These are phyloP conservation scores for Athelia sp. DNA, from an alignment of 1,284 basidiomycete species.

Conservation along the genomic window DNA sequence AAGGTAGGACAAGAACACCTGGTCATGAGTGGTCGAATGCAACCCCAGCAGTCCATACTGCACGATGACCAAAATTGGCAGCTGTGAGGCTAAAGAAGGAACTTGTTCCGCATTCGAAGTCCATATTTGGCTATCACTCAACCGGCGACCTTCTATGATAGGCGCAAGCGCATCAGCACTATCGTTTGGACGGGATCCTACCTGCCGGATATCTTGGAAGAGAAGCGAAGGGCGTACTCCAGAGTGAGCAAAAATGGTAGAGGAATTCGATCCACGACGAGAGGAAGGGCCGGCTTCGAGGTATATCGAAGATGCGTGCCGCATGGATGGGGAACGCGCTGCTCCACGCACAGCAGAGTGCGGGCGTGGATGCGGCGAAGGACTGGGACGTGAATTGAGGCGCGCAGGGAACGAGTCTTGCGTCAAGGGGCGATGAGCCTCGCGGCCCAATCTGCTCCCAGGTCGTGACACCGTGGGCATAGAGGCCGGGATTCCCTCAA, in stretches of 20 bases:
- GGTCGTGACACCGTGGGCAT: background rate
- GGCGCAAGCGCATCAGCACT: conserved; percentile 40
- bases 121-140: conserved; percentile 21
- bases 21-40: conserved; percentile 82
- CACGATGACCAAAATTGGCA: conserved; percentile 68
- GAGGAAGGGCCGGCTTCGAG: too few species aligned
- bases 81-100: conserved; percentile 57
- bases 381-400: conserved; percentile 26
- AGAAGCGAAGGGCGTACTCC: conserved; percentile 72
- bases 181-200: conserved; percentile 36
- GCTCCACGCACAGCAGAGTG: conserved; percentile 8
- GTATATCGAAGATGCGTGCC: conserved; percentile 13
- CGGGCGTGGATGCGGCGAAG: conserved; percentile 20
- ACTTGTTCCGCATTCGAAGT: conserved; percentile 37
- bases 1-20: conserved; percentile 78
- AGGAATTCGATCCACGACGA: conserved; percentile 50
- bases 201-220: conserved; percentile 64
- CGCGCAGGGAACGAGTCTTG: conserved; percentile 2
- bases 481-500: background rate
- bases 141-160: conserved; percentile 44
- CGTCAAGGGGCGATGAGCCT: background rate
- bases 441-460: background rate
- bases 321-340: conserved; percentile 30
- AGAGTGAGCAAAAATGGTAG: conserved; percentile 76
- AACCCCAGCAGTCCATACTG: conserved; percentile 78